Percentiles rank a stretch among this genome's conserved stretches.
Conservation (phyloP, 495 filamentous ascomycete species). For the Penicillium dipodomyicola region DNA sequence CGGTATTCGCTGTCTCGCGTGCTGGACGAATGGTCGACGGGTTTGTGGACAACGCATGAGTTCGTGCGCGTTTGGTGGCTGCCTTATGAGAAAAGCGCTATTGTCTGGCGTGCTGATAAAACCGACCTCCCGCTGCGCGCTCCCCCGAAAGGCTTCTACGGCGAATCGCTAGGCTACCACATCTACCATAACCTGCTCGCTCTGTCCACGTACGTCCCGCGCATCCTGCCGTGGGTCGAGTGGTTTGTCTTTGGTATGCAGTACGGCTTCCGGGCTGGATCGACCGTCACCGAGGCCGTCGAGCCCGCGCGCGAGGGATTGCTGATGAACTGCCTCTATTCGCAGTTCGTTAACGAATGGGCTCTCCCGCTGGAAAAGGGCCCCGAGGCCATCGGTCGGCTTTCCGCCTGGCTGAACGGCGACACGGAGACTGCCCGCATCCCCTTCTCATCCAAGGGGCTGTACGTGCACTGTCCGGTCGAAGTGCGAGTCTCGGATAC, state of each 20-base stretch:
- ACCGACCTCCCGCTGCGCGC: slow-evolving; percentile 54
- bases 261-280: slow-evolving; percentile 75
- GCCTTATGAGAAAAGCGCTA: slow-evolving; percentile 80
- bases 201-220: slow-evolving; percentile 71
- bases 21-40: slow-evolving; percentile 66
- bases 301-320: slow-evolving; percentile 76
- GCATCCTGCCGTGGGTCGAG: slow-evolving; percentile 80
- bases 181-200: slow-evolving; percentile 88
- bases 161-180: slow-evolving; percentile 74
- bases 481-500: slow-evolving; percentile 88
- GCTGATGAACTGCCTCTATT: slow-evolving; percentile 94
- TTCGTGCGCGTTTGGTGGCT: slow-evolving; percentile 97
- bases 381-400: slow-evolving; percentile 79
- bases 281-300: slow-evolving; percentile 65
- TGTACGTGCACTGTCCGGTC: slow-evolving; percentile 90
- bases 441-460: slow-evolving; percentile 70
- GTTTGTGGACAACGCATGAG: slow-evolving; percentile 79
- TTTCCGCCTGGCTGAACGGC: slow-evolving; percentile 81
- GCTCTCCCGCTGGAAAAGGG: slow-evolving; percentile 85
- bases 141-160: slow-evolving; percentile 68
- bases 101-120: slow-evolving; percentile 82
- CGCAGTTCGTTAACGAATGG: slow-evolving; percentile 98
- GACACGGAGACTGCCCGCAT: slow-evolving; percentile 58
- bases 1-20: slow-evolving; percentile 66
- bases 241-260: slow-evolving; percentile 95